Conservation (phyloP, 352 stramenopile genomes). For the Phytopythium delawarense region DNA sequence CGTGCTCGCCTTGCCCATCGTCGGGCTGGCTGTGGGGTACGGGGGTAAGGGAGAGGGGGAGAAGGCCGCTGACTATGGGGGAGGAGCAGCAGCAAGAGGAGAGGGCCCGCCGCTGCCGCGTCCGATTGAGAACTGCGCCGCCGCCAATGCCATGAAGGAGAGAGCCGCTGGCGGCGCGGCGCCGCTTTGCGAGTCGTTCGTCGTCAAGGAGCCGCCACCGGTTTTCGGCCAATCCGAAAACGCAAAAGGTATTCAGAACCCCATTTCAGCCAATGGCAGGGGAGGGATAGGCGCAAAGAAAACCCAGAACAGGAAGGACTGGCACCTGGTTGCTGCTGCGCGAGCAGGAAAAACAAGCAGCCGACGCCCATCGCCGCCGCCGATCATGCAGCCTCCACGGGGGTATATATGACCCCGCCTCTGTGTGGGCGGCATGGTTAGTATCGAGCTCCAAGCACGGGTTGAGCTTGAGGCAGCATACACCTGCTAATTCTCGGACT, state of each 20-base stretch:
- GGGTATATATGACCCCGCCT: too few species aligned
- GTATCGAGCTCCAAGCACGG: too few species aligned
- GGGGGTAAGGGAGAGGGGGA: not conserved
- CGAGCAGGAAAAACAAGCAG: not conserved
- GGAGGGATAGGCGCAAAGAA: not conserved
- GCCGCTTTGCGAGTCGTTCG: slow-evolving; percentile 2
- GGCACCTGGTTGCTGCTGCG: not conserved
- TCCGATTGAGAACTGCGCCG: not conserved
- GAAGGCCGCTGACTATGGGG: not conserved
- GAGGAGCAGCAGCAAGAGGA: not conserved
- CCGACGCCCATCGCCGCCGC: not conserved
- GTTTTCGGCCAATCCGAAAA: not conserved
- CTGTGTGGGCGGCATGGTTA: too few species aligned
- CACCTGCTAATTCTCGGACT: too few species aligned
- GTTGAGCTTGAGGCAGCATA: too few species aligned
- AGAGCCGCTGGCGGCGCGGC: not conserved
- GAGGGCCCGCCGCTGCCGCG: not conserved
- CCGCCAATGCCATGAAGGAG: not conserved
- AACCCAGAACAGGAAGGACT: not conserved
- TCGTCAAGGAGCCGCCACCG: not conserved
- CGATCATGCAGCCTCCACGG: too few species aligned
- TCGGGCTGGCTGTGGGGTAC: not conserved
- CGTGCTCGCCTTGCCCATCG: slow-evolving; percentile 38
- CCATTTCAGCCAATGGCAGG: slow-evolving; percentile 9
- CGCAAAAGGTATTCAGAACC: slow-evolving; percentile 1